Evolutionary conservation across 345 rosid species (phyloP).

Genomic region (Pistacia atlantica): DNA sequence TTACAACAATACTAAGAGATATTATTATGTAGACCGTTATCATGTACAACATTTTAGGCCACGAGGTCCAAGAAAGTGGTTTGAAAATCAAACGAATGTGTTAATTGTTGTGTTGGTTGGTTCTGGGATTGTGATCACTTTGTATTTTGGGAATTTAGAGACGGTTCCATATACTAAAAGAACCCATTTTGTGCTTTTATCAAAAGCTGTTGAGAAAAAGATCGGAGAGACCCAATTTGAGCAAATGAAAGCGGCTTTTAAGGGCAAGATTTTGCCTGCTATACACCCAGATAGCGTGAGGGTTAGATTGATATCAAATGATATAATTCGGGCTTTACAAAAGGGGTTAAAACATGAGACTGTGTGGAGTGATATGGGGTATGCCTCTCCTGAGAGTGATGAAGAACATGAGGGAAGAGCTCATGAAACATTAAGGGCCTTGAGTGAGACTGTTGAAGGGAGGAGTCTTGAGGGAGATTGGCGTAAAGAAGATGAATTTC

Average conservation of each 20-base stretch:
- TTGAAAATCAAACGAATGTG: constrained; percentile 59
- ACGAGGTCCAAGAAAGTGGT: constrained; percentile 69
- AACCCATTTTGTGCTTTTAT: constrained; percentile 75
- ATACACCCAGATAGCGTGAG: constrained; percentile 84
- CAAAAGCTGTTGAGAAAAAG: constrained; percentile 60
- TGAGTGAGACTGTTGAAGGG: constrained; percentile 36
- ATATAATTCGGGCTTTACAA: constrained; percentile 75
- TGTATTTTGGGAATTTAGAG: constrained; percentile 74
- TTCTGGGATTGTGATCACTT: constrained; percentile 57
- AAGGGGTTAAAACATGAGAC: constrained; percentile 76
- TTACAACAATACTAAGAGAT: constrained; percentile 42
- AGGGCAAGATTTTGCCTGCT: constrained; percentile 76
- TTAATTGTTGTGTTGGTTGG: constrained; percentile 54
- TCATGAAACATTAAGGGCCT: constrained; percentile 45
- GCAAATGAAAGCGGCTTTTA: constrained; percentile 52
- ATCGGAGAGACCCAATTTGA: constrained; percentile 73
- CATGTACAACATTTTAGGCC: constrained; percentile 70
- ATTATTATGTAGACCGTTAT: constrained; percentile 70
- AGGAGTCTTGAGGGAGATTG: constrained; percentile 44
- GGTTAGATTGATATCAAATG: constrained; percentile 66
- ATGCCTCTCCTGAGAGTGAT: no score
- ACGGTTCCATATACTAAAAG: constrained; percentile 86
- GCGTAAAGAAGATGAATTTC: constrained; percentile 74
- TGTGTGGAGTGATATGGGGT: constrained; percentile 55
- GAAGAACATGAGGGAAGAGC: constrained; percentile 31